Evolutionary conservation across 2,329 filamentous ascomycete genomes (phyloP).

Genomic region (Scytalidium lignicola): DNA sequence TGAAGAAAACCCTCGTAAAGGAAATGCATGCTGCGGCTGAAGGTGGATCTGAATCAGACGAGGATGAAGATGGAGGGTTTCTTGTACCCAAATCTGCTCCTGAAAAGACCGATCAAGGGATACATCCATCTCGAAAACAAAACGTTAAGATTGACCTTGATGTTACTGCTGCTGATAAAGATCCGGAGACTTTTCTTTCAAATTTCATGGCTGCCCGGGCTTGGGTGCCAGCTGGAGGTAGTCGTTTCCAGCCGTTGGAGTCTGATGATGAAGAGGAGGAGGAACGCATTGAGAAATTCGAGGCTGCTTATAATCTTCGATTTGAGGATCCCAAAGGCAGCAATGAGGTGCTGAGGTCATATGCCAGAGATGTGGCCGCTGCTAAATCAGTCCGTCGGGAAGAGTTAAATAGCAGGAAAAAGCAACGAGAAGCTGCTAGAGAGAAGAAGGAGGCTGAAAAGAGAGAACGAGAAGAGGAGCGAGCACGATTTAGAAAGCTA

Average conservation of each 20-base stretch:
- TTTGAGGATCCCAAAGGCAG: conserved; percentile 88
- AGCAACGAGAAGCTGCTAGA: conserved; percentile 71
- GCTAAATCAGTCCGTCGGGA: conserved; percentile 83
- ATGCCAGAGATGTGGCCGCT: conserved; percentile 79
- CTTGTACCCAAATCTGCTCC: conserved; percentile 63
- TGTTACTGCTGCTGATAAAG: conserved; percentile 71
- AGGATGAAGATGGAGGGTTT: conserved; percentile 56
- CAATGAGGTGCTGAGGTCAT: conserved; percentile 83
- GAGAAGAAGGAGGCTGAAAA: conserved; percentile 76
- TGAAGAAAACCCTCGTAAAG: conserved; percentile 72
- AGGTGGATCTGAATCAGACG: conserved; percentile 39
- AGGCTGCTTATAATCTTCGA: conserved; percentile 89
- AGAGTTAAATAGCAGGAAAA: conserved; percentile 70
- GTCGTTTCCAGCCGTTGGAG: conserved; percentile 76
- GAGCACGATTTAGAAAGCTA: conserved; percentile 75
- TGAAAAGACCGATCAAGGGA: conserved; percentile 34
- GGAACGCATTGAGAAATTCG: conserved; percentile 75
- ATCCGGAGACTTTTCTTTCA: conserved; percentile 88
- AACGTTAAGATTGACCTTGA: conserved; percentile 55
- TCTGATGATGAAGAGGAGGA: conserved; percentile 77
- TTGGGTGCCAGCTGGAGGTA: conserved; percentile 68
- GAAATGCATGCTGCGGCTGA: conserved; percentile 67
- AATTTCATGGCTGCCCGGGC: conserved; percentile 92
- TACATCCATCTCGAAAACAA: conserved; percentile 52
- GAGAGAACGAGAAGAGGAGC: conserved; percentile 70